Conservation (phyloP, 1,139 yeast genomes). For the Yamadazyma oceani region DNA sequence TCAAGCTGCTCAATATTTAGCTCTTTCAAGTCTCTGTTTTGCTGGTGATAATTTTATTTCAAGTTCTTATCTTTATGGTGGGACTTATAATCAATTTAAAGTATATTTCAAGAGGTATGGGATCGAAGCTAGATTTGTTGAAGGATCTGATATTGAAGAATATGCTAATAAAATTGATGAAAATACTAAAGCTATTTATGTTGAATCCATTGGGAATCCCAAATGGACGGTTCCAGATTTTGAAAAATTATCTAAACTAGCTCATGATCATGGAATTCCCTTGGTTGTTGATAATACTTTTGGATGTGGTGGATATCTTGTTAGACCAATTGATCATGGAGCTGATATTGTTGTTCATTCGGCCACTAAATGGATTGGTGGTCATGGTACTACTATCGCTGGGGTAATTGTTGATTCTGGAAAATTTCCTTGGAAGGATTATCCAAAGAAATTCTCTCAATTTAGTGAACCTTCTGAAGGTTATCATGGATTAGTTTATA, state of each 20-base stretch:
- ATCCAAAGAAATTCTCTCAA: constrained; percentile 88
- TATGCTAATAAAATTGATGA: constrained; percentile 75
- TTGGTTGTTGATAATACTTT: constrained; percentile 96
- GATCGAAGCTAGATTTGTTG: constrained; percentile 78
- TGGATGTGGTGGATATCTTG: constrained; percentile 92
- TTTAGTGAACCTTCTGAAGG: constrained; percentile 89
- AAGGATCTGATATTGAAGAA: constrained; percentile 71
- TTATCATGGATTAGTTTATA: constrained; percentile 83
- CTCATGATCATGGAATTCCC: constrained; percentile 88
- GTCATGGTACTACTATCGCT: constrained; percentile 94
- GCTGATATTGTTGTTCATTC: constrained; percentile 87
- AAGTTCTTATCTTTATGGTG: constrained; percentile 90
- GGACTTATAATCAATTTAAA: constrained; percentile 93
- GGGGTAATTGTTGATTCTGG: constrained; percentile 92
- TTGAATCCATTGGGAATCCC: constrained; percentile 95
- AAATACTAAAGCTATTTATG: constrained; percentile 83
- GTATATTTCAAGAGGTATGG: constrained; percentile 89
- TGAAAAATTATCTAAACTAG: constrained; percentile 69
- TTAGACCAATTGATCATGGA: constrained; percentile 84
- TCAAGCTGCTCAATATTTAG: constrained; percentile 90
- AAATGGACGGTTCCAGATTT: constrained; percentile 91
- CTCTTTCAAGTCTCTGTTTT: constrained; percentile 81
- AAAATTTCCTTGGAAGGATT: constrained; percentile 85
- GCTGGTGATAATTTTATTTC: constrained; percentile 87
- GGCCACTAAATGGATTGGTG: constrained; percentile 98